phyloP scores from a whole-genome alignment of 768 basidiomycete species.

The Psilocybe sp. region DNA sequence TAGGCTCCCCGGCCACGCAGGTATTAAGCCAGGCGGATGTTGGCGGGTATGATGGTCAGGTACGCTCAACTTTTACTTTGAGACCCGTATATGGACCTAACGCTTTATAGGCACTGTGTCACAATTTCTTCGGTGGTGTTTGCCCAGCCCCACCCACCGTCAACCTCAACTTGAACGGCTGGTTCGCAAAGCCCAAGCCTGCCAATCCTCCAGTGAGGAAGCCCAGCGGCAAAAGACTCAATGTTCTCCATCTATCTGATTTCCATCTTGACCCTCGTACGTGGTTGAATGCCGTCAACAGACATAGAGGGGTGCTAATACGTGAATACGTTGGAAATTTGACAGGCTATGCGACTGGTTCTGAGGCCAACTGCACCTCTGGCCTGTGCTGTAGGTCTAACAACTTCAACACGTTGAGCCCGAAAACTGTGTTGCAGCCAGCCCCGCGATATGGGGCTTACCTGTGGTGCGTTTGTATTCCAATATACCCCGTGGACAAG shows the following conservation, averaged over 20 bases:
- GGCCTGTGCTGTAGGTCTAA: constrained; percentile 64
- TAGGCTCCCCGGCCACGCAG: constrained; percentile 67
- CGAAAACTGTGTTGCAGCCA: constrained; percentile 46
- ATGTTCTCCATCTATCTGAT: constrained; percentile 76
- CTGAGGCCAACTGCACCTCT: constrained; percentile 71
- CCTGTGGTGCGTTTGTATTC: constrained; percentile 38
- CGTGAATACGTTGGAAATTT: neutral
- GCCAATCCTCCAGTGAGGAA: constrained; percentile 58
- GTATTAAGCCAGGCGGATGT: constrained; percentile 70
- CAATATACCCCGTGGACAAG: neutral
- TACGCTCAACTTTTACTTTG: too few relatives aligned
- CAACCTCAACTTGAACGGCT: constrained; percentile 59
- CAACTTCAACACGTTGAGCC: constrained; percentile 47
- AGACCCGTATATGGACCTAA: too few relatives aligned
- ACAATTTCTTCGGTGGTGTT: constrained; percentile 47
- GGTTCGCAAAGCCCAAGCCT: constrained; percentile 80
- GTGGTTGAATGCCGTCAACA: constrained; percentile 12
- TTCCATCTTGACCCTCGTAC: constrained; percentile 73
- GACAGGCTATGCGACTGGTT: constrained; percentile 62
- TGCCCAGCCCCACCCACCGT: constrained; percentile 59
- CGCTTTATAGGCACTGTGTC: constrained; percentile 44
- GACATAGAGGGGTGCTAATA: neutral
- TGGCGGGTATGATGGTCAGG: constrained; percentile 73
- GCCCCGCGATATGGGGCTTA: constrained; percentile 72
- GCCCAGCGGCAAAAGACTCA: constrained; percentile 62